Evolutionary conservation across 176 grass and related monocot genomes (phyloP), one percentile per base, ranked within the genome.

Genomic region (Raddia distichophylla): DNA sequence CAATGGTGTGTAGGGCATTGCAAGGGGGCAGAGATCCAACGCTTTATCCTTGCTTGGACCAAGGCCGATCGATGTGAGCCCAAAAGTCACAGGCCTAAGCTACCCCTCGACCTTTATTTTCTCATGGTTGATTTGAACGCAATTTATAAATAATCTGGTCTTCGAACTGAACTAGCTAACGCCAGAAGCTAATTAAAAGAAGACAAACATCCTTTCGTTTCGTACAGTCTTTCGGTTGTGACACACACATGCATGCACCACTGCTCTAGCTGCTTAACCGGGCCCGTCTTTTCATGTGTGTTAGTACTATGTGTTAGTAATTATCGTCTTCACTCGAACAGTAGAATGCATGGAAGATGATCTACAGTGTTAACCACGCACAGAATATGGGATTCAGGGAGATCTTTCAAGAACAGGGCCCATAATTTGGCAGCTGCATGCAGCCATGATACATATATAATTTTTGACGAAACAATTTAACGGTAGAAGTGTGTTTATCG

Each of bases 121-220:
- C 9, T 60, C 58, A 60, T 60, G 58, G 58, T 12, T 60, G 58
- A 27, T 60, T 60, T 27, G 19, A 22, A 60, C 58, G 10, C 19
- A 11, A 22, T 71, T 51, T 12, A 40, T 40, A 40, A 40, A 40
- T 40, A 40, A 40, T 5, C 37, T 1, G 37, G 37, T 40, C 4
- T 40, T 40, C 37, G 37, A 40, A 18, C 4, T 8, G 8, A 51
- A 70, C 11, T 15, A 70, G 15, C 11, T 7, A 70, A 7, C 27
- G 18, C 19, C 19, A 32, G 4, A 16, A 32, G 46, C 46, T 50
- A 18, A 54, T 19, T 50, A 18, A 54, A 73, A 34, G 49, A 51
- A 54, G 70, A 18, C 27, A 54, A 54, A 54, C 69, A 73, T 34
- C 69, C 47, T 71, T 27, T 72, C 69, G 20, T 72, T 34, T 53